phyloP scores from a whole-genome alignment of 1,139 yeast genomes.

The Spencermartinsiella ligniputridi region DNA sequence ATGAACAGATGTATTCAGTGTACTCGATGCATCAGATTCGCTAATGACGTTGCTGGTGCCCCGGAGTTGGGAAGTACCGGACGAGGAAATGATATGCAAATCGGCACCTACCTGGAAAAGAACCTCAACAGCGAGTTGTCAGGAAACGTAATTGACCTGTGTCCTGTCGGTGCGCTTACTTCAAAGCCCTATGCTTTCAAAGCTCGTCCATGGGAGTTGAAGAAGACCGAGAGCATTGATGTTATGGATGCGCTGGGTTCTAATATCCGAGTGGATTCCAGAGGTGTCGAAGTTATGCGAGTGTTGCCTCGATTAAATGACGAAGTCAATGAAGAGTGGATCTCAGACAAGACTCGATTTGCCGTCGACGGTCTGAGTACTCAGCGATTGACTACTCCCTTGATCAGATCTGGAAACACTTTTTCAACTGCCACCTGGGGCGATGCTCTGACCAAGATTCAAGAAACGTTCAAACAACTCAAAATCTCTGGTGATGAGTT shows the following conservation, averaged over 20 bases:
- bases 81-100: conserved; percentile 89
- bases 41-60: conserved; percentile 91
- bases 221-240: conserved; percentile 84
- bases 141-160: conserved; percentile 82
- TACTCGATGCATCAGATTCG: conserved; percentile 85
- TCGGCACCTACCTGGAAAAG: conserved; percentile 84
- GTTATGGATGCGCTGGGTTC: conserved; percentile 84
- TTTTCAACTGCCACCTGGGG: conserved; percentile 85
- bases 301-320: conserved; percentile 83
- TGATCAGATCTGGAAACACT: conserved; percentile 64
- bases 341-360: conserved; percentile 80
- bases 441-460: conserved; percentile 70
- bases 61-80: conserved; percentile 88
- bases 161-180: conserved; percentile 92
- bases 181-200: conserved; percentile 87
- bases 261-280: conserved; percentile 76
- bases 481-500: conserved; percentile 67
- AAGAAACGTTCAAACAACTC: conserved; percentile 55
- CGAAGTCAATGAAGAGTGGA: conserved; percentile 89
- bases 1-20: conserved; percentile 95
- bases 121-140: conserved; percentile 82
- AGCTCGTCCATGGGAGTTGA: conserved; percentile 93
- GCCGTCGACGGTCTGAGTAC: conserved; percentile 85
- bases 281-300: conserved; percentile 88
- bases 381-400: conserved; percentile 80